Conservation (phyloP, 305 asterid species). For the Petunia hybrid region DNA sequence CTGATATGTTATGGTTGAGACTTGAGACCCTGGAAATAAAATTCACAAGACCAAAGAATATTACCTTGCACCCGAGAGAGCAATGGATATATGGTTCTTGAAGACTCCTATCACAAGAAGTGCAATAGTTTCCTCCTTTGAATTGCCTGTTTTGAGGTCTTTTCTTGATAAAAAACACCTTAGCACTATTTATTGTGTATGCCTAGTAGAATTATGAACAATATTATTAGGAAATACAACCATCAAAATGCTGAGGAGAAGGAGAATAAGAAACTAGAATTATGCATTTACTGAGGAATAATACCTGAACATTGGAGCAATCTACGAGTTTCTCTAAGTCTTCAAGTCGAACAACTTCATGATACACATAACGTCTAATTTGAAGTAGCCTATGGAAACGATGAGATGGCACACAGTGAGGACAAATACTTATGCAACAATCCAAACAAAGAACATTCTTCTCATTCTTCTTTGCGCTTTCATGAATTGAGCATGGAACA, state of each 20-base stretch:
- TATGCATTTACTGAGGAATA: not conserved
- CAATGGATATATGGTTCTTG: conserved; percentile 93
- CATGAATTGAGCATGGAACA: conserved; percentile 76
- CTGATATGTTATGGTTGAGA: not conserved
- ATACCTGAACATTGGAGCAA: conserved; percentile 90
- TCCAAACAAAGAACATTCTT: conserved; percentile 86
- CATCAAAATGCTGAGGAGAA: not conserved
- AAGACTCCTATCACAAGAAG: conserved; percentile 88
- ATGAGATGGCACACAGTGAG: conserved; percentile 83
- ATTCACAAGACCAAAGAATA: not conserved
- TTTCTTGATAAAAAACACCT: conserved; percentile 87
- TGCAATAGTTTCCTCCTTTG: conserved; percentile 91
- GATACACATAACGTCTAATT: conserved; percentile 91
- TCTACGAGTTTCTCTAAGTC: conserved; percentile 88
- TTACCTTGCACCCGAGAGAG: conserved; percentile 95
- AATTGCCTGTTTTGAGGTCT: conserved; percentile 92
- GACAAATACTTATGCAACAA: conserved; percentile 90
- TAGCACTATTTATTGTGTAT: conserved; percentile 86
- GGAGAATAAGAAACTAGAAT: too few relatives aligned
- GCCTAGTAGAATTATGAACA: conserved; percentile 50
- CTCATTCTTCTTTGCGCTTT: conserved; percentile 82
- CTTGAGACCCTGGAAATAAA: not conserved
- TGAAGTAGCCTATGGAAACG: conserved; percentile 88
- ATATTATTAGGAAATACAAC: not conserved
- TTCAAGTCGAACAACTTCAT: conserved; percentile 87